Evolutionary conservation across 1,284 basidiomycete genomes (phyloP), one percentile per base, ranked within the genome.

Genomic region (Hymenochaete sp.): DNA sequence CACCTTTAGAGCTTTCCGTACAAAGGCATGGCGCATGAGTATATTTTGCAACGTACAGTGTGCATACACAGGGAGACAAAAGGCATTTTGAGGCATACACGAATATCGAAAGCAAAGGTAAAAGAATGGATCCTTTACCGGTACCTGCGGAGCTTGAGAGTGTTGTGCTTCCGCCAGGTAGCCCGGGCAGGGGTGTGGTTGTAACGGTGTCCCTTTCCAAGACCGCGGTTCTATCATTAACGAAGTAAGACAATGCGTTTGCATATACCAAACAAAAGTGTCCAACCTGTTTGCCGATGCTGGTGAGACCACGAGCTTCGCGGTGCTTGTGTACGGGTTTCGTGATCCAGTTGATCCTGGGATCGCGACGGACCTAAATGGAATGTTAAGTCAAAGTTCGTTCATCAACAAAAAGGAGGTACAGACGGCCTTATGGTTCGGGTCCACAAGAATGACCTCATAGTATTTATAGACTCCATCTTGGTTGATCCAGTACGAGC

Each of bases 401-500:
- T 21, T 13, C 29, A 16, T 37, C 46, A 33, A 38, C 41, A 26
- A n/a, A 10, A 28, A 13, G 32, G 27, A n/a, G 19, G 2, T 4
- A 69, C 90, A 60, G 63, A 93, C 89, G 54, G 87, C 90, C 66
- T 92, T 93, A 73, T 93, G 89, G 61, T 67, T 81, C 50, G 90
- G 92, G 63, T 99, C 95, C 50, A 99, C 93, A 56, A 95, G 81
- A 64, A 99, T 98, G 59, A 99, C 92, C 67, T 98, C 95, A 72
- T 84, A 98, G 77, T 96, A 98, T 68, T 97, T 97, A 83, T 97
- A 97, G 33, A 98, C 90, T 72, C 93, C 93, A 65, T 98, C 93
- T 72, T 97, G 91, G 75, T 98, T 98, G 65, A 99, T 73, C 95
- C 95, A 98, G 82, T 99, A 99, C 49, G 93, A 98, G 78, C 97